Percentiles rank a stretch among this genome's conserved stretches.
Evolutionary conservation across 331 rosid genomes (phyloP).

Genomic region (Acacia concinna): DNA sequence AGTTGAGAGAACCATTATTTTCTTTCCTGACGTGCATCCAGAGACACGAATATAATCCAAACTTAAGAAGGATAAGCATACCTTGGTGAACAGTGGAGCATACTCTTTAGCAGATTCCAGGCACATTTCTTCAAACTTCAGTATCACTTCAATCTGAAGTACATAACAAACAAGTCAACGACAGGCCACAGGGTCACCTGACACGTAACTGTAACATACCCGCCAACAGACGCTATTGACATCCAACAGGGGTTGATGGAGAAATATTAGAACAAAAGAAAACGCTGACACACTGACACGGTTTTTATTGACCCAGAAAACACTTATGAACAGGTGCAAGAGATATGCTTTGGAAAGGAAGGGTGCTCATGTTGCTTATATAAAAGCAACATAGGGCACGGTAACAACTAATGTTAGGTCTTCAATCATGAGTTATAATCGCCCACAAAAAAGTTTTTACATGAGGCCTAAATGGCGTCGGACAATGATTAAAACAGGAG

Average conservation of each 20-base stretch:
- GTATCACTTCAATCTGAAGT: slow-evolving; percentile 86
- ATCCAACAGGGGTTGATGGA: neutral
- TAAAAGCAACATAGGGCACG: neutral
- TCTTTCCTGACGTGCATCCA: slow-evolving; percentile 2
- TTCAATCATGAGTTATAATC: neutral
- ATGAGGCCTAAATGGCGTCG: neutral
- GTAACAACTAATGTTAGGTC: neutral
- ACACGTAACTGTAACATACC: neutral
- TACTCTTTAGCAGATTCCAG: slow-evolving; percentile 82
- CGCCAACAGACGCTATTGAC: neutral
- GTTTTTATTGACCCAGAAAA: neutral
- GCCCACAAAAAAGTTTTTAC: neutral
- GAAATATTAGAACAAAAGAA: neutral
- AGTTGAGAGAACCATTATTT: slow-evolving; percentile 1
- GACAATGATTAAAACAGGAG: neutral
- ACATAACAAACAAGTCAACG: slow-evolving; percentile 2
- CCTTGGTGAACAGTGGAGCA: slow-evolving; percentile 73
- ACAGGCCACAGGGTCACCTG: slow-evolving; percentile 1
- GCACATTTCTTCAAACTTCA: slow-evolving; percentile 90
- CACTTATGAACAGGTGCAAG: neutral
- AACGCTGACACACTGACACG: neutral
- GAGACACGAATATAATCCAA: slow-evolving; percentile 8
- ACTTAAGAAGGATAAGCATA: slow-evolving; percentile 33
- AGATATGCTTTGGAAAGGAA: neutral
- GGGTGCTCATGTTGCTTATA: neutral